Conservation (phyloP, 352 stramenopile genomes). For the Peronospora destructor region DNA sequence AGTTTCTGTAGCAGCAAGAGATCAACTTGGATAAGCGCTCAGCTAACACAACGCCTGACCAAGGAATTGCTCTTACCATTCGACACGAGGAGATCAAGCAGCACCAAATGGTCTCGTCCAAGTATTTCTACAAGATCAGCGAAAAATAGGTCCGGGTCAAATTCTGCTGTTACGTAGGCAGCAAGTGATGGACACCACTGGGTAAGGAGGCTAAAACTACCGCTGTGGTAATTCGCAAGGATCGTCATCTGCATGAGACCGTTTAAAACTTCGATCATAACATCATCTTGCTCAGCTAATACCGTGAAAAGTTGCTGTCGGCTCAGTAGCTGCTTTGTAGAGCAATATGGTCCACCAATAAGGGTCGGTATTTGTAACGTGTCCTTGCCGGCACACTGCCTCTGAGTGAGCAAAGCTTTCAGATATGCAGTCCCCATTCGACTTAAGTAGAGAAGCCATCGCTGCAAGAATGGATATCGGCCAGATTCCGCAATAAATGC, state of each 20-base stretch:
- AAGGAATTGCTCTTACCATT: constrained; percentile 34
- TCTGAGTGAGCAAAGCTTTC: constrained; percentile 1
- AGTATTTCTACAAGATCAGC: constrained; percentile 38
- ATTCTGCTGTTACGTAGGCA: constrained; percentile 22
- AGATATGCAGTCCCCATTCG: constrained; percentile 22
- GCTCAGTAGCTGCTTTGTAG: constrained; percentile 18
- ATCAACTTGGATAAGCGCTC: constrained; percentile 1
- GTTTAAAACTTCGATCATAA: constrained; percentile 56
- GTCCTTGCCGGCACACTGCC: not conserved
- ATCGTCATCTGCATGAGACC: constrained; percentile 28
- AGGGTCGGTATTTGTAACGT: not conserved
- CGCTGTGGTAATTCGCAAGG: not conserved
- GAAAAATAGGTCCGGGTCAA: constrained; percentile 57
- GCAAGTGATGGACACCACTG: constrained; percentile 2
- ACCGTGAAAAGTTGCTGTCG: constrained; percentile 38
- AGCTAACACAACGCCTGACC: not conserved
- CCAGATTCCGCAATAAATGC: constrained; percentile 35
- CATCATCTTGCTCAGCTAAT: constrained; percentile 62
- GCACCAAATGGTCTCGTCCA: constrained; percentile 50
- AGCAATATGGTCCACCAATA: not conserved
- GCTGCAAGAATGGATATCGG: constrained; percentile 50
- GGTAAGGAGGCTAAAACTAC: not conserved
- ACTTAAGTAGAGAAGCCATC: constrained; percentile 41
- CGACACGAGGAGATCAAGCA: constrained; percentile 64
- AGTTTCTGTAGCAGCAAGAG: constrained; percentile 38